Evolutionary conservation across 2,329 filamentous ascomycete species (phyloP).

Genomic region (Alternaria sp.): DNA sequence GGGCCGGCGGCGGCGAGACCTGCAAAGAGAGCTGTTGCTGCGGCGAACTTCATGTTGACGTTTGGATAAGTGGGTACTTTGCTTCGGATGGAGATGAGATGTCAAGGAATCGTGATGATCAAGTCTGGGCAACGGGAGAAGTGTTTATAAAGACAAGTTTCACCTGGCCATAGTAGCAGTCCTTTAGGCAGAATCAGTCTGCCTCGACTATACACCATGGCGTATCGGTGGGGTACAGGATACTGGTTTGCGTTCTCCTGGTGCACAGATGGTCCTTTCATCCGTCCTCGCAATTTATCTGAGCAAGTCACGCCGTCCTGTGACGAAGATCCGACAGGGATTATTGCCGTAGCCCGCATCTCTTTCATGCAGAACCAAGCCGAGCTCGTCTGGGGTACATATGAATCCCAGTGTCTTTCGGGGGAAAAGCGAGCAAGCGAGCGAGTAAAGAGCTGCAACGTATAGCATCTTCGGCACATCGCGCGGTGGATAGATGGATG

Average conservation of each 20-base stretch:
- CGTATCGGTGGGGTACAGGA: conserved; percentile 32
- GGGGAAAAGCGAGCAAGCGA: conserved; percentile 23
- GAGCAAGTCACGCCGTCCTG: conserved; percentile 18
- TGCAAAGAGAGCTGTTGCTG: conserved; percentile 37
- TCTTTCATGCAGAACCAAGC: conserved; percentile 25
- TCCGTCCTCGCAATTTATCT: conserved; percentile 42
- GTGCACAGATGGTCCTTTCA: conserved; percentile 37
- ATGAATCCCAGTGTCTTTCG: conserved; percentile 22
- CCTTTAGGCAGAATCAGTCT: conserved; percentile 44
- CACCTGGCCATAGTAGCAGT: not conserved
- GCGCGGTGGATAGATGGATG: conserved; percentile 8
- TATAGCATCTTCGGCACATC: conserved; percentile 16
- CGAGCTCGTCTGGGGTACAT: conserved; percentile 44
- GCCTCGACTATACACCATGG: conserved; percentile 21
- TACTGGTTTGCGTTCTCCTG: conserved; percentile 18
- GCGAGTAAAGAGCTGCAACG: conserved; percentile 19
- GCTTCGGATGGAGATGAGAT: conserved; percentile 12
- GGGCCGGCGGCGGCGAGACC: conserved; percentile 45
- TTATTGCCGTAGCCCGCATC: conserved; percentile 28
- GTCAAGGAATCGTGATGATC: conserved; percentile 16
- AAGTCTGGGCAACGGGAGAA: conserved; percentile 14
- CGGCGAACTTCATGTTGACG: conserved; percentile 40
- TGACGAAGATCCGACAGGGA: conserved; percentile 33
- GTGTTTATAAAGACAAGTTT: conserved; percentile 25
- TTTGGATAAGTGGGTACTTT: not conserved